phyloP scores from a whole-genome alignment of 345 rosid genomes.

The Hibiscus mutabilis region DNA sequence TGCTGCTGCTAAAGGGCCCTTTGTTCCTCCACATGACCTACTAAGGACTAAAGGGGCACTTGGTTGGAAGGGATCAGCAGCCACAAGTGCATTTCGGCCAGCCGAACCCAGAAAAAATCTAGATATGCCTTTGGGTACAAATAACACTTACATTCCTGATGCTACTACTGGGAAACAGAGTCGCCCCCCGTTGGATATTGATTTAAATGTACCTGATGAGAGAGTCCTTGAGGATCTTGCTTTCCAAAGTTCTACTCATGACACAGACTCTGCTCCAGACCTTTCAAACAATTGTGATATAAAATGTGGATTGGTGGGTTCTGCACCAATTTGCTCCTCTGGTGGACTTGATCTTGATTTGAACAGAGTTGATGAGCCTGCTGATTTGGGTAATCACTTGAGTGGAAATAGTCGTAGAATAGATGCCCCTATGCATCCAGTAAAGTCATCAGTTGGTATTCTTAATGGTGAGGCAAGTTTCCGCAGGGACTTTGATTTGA shows the following conservation, averaged over 20 bases:
- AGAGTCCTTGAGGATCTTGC: slow-evolving; percentile 67
- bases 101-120: slow-evolving; percentile 71
- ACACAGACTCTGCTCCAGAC: slow-evolving; percentile 23
- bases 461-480: slow-evolving; percentile 32
- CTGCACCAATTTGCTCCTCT: slow-evolving; percentile 30
- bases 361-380: slow-evolving; percentile 59
- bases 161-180: slow-evolving; percentile 36
- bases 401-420: slow-evolving; percentile 31
- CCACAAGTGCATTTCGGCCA: slow-evolving; percentile 96
- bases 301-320: slow-evolving; percentile 23
- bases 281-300: slow-evolving; percentile 24
- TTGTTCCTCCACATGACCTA: slow-evolving; percentile 73
- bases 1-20: slow-evolving; percentile 84
- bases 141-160: slow-evolving; percentile 26
- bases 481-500: slow-evolving; percentile 72
- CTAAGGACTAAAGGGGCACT: slow-evolving; percentile 55
- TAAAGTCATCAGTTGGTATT: slow-evolving; percentile 26
- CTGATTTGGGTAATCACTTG: slow-evolving; percentile 35
- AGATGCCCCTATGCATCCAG: slow-evolving; percentile 32
- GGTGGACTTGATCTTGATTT: slow-evolving; percentile 85
- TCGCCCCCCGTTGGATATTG: slow-evolving; percentile 59
- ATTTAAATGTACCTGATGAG: slow-evolving; percentile 81
- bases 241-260: slow-evolving; percentile 33
- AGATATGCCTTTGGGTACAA: slow-evolving; percentile 35
- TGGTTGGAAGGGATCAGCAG: slow-evolving; percentile 99